phyloP scores from a whole-genome alignment of 371 early-diverging fungal genomes.

The Cladochytrium tenue region DNA sequence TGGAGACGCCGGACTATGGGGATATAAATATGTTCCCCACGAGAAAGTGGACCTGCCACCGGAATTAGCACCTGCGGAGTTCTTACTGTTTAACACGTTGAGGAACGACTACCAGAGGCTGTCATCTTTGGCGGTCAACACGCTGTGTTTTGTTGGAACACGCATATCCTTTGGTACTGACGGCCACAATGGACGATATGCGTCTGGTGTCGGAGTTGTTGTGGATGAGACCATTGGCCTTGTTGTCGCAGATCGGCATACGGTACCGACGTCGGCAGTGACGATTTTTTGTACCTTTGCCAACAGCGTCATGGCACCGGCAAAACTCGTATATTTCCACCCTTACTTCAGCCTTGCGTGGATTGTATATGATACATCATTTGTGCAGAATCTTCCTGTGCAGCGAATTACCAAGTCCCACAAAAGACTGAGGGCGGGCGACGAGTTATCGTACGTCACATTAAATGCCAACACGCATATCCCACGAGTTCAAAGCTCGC shows the following conservation, averaged over 20 bases:
- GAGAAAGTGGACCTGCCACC: not conserved
- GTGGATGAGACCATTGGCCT: slow-evolving; percentile 70
- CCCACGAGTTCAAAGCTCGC: slow-evolving; percentile 24
- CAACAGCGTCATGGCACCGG: slow-evolving; percentile 73
- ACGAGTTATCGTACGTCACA: slow-evolving; percentile 23
- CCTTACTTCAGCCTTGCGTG: slow-evolving; percentile 8
- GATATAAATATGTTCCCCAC: not conserved
- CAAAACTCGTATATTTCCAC: slow-evolving; percentile 62
- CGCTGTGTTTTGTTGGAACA: not conserved
- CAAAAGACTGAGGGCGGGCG: slow-evolving; percentile 16
- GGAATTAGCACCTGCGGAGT: not conserved
- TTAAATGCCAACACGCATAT: slow-evolving; percentile 32
- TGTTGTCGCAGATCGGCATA: slow-evolving; percentile 78
- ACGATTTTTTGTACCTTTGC: slow-evolving; percentile 79
- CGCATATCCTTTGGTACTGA: not conserved
- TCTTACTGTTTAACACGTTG: not conserved
- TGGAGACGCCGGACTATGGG: not conserved
- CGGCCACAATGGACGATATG: slow-evolving; percentile 1
- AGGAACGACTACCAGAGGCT: not conserved
- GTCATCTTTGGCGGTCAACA: not conserved
- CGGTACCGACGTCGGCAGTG: slow-evolving; percentile 74
- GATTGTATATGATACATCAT: not conserved
- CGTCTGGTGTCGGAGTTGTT: slow-evolving; percentile 33
- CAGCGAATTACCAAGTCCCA: not conserved
- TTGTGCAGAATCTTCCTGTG: not conserved